phyloP scores from a whole-genome alignment of 140 eudicot genomes.

The Artemisia princeps region DNA sequence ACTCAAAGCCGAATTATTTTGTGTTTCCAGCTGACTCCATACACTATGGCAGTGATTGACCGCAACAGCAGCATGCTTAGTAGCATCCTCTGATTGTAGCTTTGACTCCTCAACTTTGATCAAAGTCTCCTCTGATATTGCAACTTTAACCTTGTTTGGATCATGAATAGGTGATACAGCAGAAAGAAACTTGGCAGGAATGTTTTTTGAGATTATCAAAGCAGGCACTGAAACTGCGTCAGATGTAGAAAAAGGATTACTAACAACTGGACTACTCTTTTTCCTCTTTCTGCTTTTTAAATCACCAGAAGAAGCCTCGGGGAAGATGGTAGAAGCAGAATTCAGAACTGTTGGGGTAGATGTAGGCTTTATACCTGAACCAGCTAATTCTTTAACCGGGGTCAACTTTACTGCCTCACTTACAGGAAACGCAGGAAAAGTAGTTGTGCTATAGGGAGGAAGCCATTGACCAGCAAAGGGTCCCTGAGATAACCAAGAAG shows the following conservation, averaged over 20 bases:
- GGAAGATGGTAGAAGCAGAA: conserved; percentile 18
- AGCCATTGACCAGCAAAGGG: conserved; percentile 67
- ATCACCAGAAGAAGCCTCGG: conserved; percentile 28
- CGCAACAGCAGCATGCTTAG: conserved; percentile 62
- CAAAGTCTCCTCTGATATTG: conserved; percentile 31
- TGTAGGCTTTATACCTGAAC: conserved; percentile 28
- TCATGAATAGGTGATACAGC: conserved; percentile 15
- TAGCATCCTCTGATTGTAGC: conserved; percentile 69
- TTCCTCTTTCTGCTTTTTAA: conserved; percentile 71
- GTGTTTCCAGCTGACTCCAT: conserved; percentile 63
- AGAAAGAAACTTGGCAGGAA: conserved; percentile 24
- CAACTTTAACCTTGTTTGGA: conserved; percentile 26
- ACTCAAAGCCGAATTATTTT: conserved; percentile 43
- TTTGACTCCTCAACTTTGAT: conserved; percentile 70
- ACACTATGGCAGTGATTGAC: conserved; percentile 54
- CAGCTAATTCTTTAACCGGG: conserved; percentile 44
- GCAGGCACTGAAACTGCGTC: conserved; percentile 35
- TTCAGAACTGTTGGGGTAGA: conserved; percentile 27
- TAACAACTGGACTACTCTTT: conserved; percentile 35
- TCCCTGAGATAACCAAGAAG: conserved; percentile 66
- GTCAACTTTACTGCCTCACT: conserved; percentile 64
- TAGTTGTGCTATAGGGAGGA: conserved; percentile 47
- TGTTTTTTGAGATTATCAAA: conserved; percentile 26
- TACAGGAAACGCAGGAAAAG: conserved; percentile 38
- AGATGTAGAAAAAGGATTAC: conserved; percentile 32